A percentile compares a stretch with the other conserved stretches of the same genome.
phyloP scores from a whole-genome alignment of 179 eudicot genomes.

The Spergularia azorica region DNA sequence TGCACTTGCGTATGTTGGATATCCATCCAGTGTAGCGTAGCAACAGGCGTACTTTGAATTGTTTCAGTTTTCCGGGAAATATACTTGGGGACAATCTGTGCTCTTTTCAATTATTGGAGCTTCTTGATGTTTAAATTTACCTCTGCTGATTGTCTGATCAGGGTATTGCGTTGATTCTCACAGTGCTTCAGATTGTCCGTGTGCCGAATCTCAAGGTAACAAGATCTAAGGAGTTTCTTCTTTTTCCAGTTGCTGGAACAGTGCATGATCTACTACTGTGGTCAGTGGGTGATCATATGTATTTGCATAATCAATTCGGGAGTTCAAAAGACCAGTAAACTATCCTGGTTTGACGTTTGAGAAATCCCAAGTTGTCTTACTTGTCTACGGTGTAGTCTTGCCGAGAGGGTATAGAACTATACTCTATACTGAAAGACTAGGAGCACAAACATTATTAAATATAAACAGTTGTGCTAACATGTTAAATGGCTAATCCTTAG shows the following conservation, averaged over 20 bases:
- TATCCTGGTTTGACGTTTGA: too few relatives aligned
- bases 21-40: too few relatives aligned
- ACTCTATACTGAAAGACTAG: too few relatives aligned
- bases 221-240: not conserved
- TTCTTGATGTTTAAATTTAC: conserved; percentile 8
- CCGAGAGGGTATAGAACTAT: too few relatives aligned
- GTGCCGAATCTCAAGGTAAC: conserved; percentile 94
- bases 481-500: not conserved
- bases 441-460: too few relatives aligned
- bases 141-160: conserved; percentile 38
- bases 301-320: not conserved
- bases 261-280: not conserved
- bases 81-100: conserved; percentile 5
- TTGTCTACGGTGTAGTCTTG: too few relatives aligned
- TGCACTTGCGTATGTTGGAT: not conserved
- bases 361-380: too few relatives aligned
- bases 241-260: not conserved
- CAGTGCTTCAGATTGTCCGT: conserved; percentile 90
- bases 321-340: too few relatives aligned
- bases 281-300: not conserved
- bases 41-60: not conserved
- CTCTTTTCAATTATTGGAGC: conserved; percentile 5
- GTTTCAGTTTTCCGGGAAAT: not conserved
- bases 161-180: conserved; percentile 94
- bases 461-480: not conserved